A percentile compares a stretch with the other conserved stretches of the same genome.
Evolutionary conservation across 768 basidiomycete genomes (phyloP).

Genomic region (Baorangia bicolor): DNA sequence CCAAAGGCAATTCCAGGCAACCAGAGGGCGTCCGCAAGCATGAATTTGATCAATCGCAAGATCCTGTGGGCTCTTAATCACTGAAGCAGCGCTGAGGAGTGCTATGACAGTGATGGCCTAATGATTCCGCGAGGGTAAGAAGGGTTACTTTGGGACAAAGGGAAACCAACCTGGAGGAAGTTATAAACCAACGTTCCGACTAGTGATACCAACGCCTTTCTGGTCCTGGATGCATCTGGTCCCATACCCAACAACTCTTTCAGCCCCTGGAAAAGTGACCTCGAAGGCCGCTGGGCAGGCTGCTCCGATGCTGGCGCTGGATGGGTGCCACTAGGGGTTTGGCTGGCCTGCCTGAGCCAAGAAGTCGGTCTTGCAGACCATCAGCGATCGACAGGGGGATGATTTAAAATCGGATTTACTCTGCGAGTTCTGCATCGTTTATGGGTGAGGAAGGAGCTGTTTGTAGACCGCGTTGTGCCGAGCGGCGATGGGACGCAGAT

Average conservation of each 20-base stretch:
- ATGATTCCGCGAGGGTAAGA: constrained; percentile 1
- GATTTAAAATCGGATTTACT: constrained; percentile 16
- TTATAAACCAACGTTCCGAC: constrained; percentile 52
- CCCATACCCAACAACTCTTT: constrained; percentile 54
- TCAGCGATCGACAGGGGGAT: constrained; percentile 18
- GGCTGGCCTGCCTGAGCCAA: constrained; percentile 27
- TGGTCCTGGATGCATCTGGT: constrained; percentile 45
- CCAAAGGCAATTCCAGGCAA: constrained; percentile 69
- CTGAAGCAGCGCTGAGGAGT: constrained; percentile 48
- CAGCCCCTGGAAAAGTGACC: constrained; percentile 22
- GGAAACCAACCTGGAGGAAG: constrained; percentile 48
- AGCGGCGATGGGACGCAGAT: constrained; percentile 30
- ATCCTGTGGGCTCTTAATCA: constrained; percentile 45
- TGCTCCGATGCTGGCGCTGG: not conserved
- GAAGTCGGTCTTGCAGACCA: constrained; percentile 17
- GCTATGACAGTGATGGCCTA: constrained; percentile 54
- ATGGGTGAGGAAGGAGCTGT: constrained; percentile 18
- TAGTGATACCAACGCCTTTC: constrained; percentile 54
- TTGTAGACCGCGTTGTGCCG: constrained; percentile 24
- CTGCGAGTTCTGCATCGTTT: constrained; percentile 14
- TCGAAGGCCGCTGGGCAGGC: constrained; percentile 9
- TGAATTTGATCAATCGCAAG: constrained; percentile 50
- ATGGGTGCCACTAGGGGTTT: constrained; percentile 15
- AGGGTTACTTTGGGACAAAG: not conserved
- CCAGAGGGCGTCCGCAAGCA: constrained; percentile 64